phyloP scores from a whole-genome alignment of 768 basidiomycete species.

The Butyriboletus loyo region DNA sequence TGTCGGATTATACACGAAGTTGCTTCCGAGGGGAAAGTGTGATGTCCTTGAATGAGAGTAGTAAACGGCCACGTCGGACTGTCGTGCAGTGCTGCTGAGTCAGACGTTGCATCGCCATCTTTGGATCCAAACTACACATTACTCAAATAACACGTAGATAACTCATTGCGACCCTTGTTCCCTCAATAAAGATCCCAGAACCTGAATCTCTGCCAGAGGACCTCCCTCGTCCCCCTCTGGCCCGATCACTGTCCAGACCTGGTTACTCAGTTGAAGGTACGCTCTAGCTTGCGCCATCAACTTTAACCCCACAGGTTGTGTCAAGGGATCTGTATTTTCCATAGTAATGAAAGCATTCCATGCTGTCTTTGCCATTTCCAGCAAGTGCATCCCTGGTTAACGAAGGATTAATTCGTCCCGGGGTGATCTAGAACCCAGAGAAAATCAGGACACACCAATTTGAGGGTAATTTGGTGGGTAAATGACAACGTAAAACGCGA shows the following conservation, averaged over 20 bases:
- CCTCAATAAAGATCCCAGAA: constrained; percentile 41
- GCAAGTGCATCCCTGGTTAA: constrained; percentile 61
- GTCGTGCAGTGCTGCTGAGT: constrained; percentile 16
- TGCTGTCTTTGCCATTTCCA: constrained; percentile 73
- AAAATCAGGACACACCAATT: constrained; percentile 49
- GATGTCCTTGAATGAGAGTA: not conserved
- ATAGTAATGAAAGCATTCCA: constrained; percentile 61
- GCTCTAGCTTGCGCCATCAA: constrained; percentile 30
- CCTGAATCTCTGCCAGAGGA: constrained; percentile 51
- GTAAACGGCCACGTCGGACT: constrained; percentile 8
- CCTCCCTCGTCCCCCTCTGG: constrained; percentile 63
- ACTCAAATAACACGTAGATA: not conserved
- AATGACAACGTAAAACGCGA: constrained; percentile 64
- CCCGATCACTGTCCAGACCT: constrained; percentile 49
- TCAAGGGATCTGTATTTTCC: constrained; percentile 13
- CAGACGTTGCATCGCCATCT: constrained; percentile 1
- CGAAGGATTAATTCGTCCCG: not conserved
- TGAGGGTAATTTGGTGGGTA: constrained; percentile 83
- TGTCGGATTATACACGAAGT: not conserved
- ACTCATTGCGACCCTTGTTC: constrained; percentile 1
- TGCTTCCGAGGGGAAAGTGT: not conserved
- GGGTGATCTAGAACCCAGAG: not conserved
- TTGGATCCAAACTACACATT: no score
- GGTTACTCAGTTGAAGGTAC: constrained; percentile 41
- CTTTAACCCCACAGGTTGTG: constrained; percentile 9